These are phyloP conservation scores for Rutstroemia sp. DNA, from an alignment of 2,329 filamentous ascomycete genomes.

Conservation along the genomic window DNA sequence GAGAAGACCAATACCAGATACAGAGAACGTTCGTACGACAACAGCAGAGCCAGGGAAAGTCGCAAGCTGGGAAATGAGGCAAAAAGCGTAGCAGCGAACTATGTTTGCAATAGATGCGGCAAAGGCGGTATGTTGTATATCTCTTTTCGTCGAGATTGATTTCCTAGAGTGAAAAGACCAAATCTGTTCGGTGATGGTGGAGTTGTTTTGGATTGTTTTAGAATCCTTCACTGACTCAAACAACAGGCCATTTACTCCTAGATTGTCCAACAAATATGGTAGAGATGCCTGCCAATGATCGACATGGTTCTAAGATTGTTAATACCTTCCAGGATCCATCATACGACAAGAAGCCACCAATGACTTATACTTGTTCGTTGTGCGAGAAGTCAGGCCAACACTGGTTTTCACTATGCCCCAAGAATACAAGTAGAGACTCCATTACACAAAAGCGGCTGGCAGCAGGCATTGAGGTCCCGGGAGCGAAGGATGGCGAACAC, in stretches of 20 bases:
- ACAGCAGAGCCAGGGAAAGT: background rate
- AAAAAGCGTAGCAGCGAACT: conserved; percentile 10
- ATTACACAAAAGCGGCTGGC: conserved; percentile 29
- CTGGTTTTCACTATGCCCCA: conserved; percentile 32
- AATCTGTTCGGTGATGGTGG: no score
- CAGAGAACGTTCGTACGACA: background rate
- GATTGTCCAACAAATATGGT: conserved; percentile 36
- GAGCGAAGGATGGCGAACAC: background rate
- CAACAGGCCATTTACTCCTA: conserved; percentile 34
- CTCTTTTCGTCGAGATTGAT: no score
- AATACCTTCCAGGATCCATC: conserved; percentile 24
- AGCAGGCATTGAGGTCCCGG: conserved; percentile 6
- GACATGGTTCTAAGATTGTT: no score
- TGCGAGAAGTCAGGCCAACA: conserved; percentile 32
- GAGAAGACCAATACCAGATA: background rate
- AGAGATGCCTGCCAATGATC: no score
- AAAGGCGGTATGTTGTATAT: conserved; percentile 16
- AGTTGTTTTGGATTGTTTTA: no score
- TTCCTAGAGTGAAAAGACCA: no score
- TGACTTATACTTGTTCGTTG: conserved; percentile 30
- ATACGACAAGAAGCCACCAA: conserved; percentile 29
- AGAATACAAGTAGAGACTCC: conserved; percentile 28
- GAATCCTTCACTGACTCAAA: conserved; percentile 1
- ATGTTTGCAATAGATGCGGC: conserved; percentile 24
- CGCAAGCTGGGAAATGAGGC: background rate